phyloP scores from a whole-genome alignment of 805 yeast genomes.

The Aciculoconidium aculeatum region DNA sequence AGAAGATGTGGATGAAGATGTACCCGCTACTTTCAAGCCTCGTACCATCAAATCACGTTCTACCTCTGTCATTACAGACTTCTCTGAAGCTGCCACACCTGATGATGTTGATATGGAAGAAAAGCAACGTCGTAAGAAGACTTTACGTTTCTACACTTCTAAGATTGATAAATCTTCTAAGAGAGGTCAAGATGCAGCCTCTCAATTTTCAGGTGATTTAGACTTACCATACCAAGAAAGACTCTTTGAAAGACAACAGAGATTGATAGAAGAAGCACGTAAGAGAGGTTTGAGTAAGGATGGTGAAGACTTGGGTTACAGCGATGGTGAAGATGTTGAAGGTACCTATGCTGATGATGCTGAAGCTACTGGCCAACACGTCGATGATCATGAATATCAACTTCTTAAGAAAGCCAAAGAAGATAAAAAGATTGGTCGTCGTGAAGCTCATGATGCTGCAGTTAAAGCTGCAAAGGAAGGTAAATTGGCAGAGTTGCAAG shows the following conservation, averaged over 20 bases:
- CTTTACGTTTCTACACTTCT: conserved; percentile 93
- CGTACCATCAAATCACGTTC: conserved; percentile 43
- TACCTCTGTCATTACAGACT: conserved; percentile 38
- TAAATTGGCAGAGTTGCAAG: conserved; percentile 63
- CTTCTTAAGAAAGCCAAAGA: conserved; percentile 43
- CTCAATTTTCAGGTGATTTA: conserved; percentile 68
- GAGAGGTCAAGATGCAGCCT: conserved; percentile 51
- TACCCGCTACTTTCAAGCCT: conserved; percentile 33
- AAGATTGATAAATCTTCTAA: conserved; percentile 82
- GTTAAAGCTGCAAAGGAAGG: conserved; percentile 81
- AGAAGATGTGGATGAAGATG: conserved; percentile 44
- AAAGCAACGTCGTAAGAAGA: conserved; percentile 69
- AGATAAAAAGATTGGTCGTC: conserved; percentile 48
- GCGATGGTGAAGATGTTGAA: conserved; percentile 50
- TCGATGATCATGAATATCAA: conserved; percentile 53
- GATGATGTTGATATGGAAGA: conserved; percentile 86
- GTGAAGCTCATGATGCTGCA: conserved; percentile 63
- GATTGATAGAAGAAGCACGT: conserved; percentile 83
- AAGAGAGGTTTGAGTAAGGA: conserved; percentile 58
- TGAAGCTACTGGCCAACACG: conserved; percentile 34
- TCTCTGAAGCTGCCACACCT: conserved; percentile 55
- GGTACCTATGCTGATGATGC: conserved; percentile 39
- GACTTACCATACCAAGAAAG: conserved; percentile 92
- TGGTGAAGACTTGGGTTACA: conserved; percentile 49
- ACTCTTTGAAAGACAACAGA: conserved; percentile 81